Conservation (phyloP, 495 filamentous ascomycete species). For the Trichoderma virens region DNA sequence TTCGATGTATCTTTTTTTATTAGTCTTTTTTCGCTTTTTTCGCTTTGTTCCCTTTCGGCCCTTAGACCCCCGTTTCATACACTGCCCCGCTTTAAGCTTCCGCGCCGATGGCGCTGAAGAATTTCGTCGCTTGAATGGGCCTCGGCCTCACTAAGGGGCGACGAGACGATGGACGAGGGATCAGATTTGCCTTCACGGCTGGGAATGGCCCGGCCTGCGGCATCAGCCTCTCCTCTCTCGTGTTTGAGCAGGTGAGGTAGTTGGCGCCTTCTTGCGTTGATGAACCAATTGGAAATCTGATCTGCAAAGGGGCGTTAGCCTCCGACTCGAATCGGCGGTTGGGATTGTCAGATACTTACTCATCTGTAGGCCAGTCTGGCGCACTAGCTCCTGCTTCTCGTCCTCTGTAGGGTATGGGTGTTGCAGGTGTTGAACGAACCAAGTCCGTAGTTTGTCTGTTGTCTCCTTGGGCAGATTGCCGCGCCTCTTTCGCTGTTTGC, state of each 20-base stretch:
- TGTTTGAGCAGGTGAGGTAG: constrained; percentile 58
- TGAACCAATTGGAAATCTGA: constrained; percentile 94
- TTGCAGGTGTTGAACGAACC: constrained; percentile 68
- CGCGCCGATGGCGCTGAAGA: too few species aligned
- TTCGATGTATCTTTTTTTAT: too few species aligned
- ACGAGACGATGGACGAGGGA: constrained; percentile 15
- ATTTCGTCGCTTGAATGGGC: too few species aligned
- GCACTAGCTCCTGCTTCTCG: constrained; percentile 77
- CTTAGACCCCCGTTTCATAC: not conserved
- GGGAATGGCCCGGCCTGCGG: constrained; percentile 3
- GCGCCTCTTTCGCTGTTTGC: constrained; percentile 53
- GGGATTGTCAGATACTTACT: constrained; percentile 50
- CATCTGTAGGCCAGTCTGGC: constrained; percentile 66
- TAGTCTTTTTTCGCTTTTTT: not conserved
- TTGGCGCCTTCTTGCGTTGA: constrained; percentile 77
- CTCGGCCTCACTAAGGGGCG: too few species aligned
- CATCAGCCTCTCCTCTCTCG: constrained; percentile 29
- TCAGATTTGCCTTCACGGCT: constrained; percentile 18
- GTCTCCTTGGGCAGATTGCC: constrained; percentile 84
- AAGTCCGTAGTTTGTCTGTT: constrained; percentile 71
- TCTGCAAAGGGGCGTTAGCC: constrained; percentile 22
- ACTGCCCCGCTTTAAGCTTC: constrained; percentile 1
- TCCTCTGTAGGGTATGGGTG: constrained; percentile 89
- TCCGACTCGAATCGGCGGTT: not conserved
- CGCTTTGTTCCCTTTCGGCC: not conserved